These are phyloP conservation scores for Ambrosia trifida DNA, from an alignment of 129 eudicot genomes.

Conservation along the genomic window DNA sequence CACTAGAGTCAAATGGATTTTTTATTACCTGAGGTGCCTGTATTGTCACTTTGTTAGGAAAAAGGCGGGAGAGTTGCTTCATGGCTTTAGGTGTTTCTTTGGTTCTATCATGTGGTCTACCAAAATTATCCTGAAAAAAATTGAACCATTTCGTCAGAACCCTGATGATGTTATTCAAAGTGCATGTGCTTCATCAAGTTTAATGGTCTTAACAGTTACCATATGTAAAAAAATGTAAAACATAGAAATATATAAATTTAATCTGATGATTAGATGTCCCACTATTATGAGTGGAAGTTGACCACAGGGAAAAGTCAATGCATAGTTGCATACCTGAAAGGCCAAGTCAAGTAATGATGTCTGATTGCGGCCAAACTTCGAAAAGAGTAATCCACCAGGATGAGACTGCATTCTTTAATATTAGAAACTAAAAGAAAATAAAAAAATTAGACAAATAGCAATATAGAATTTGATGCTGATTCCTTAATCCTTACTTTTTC, in stretches of 20 bases:
- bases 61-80: slow-evolving; percentile 79
- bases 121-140: slow-evolving; percentile 57
- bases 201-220: neutral
- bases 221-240: neutral
- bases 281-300: neutral
- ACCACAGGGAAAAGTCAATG: neutral
- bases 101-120: slow-evolving; percentile 77
- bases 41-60: slow-evolving; percentile 81
- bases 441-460: neutral
- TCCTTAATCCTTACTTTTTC: slow-evolving; percentile 60
- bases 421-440: neutral
- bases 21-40: slow-evolving; percentile 79
- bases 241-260: neutral
- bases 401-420: slow-evolving; percentile 53
- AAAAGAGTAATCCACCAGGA: slow-evolving; percentile 77
- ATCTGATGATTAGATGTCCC: neutral
- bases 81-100: slow-evolving; percentile 77
- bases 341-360: slow-evolving; percentile 75
- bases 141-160: neutral
- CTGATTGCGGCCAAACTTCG: slow-evolving; percentile 76
- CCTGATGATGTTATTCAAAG: neutral
- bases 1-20: neutral
- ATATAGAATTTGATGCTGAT: neutral
- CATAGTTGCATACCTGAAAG: slow-evolving; percentile 72
- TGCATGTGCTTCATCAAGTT: neutral